Evolutionary conservation across 768 basidiomycete genomes (phyloP), one percentile per base, ranked within the genome.

Genomic region (Phaffia australis): DNA sequence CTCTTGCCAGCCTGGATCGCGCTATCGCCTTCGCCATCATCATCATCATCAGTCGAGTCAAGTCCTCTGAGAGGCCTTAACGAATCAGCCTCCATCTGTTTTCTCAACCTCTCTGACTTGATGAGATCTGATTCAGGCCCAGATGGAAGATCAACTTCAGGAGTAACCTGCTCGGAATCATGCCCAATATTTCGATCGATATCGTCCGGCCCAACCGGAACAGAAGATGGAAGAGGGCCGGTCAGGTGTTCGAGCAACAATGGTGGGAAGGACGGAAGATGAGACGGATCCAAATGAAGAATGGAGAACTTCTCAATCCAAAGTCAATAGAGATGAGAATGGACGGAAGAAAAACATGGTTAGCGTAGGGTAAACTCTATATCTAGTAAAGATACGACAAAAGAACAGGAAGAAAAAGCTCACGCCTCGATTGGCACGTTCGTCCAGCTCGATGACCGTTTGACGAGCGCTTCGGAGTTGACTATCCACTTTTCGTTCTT

Each of bases 381-480:
- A 46, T n/a, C n/a, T n/a, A 30, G 9, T 1, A 8, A 14, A 25
- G 19, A 23, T 14, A 23, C 18, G 5, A 23, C 2, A 57, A 63
- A 48, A 19, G 11, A 23, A 11, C 27, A 58, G 1, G 32, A 27
- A 8, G 50, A 59, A 69, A 71, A 60, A 47, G 77, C 85, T 70
- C 66, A 86, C 87, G 77, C 81, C 75, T 71, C 84, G 87, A 15
- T 81, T 80, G 72, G 83, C 81, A 29, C 71, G 59, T 74, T 88
- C 88, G 75, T 92, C 89, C 19, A 92, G 79, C 27, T 82, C 83
- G 56, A 76, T 72, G 71, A 89, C 89, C 15, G 89, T 91, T 52
- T 81, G 82, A 74, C 86, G 87, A 25, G 87, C 86, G 48, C 83
- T 82, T 75, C 79, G 79, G 51, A 92, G 81, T 71, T 84, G 81